Evolutionary conservation across 2,329 filamentous ascomycete species (phyloP), one percentile per base, ranked within the genome.

Genomic region (Akanthomyces dipterigenus): DNA sequence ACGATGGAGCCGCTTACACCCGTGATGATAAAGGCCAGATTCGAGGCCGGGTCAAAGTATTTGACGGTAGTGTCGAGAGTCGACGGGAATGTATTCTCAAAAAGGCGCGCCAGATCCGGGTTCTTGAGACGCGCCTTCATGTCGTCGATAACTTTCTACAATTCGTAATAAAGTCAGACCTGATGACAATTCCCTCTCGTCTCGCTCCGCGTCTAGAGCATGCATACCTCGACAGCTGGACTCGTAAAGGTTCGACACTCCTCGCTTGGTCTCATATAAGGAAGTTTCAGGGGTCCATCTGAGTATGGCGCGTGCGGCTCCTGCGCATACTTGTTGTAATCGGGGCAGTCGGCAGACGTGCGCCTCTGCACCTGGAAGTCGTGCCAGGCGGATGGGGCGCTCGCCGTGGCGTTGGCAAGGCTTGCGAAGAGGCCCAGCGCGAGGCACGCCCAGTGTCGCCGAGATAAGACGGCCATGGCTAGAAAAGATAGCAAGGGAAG

Each of bases 71-170:
- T 93, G 68, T 95, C 90, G 22, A 93, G 77, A 0, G 90, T 93
- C 67, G 92, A 93, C 0, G 90, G 89, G 64, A 89, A 93, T 2
- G 89, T 88, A 71, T 95, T 95, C 67, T 91, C 88, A 70, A 96
- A 95, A 12, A 96, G 78, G 31, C 89, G 84, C 43, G 88, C 89
- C 28, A 96, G 80, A 69, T 95, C 91, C 3, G 77, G 78, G 64
- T 82, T 76, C 46, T 70, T 69, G 57, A 81, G 76, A 6, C 72
- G 68, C 5, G 65, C 64, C 66, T 72, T 75, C 70, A 81, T 74
- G n/a, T 70, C 65, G 12, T 59, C 42, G n/a, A 70, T 69, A 22
- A 70, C 65, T 67, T 66, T 65, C 68, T 70, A 56, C 5, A 26
- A 20, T 22, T 6, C 16, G 18, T 14, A 16, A 8, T 18, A 50